Base-by-base conservation (phyloP, 306 rosid genomes). In the Alnus glutinosa region DNA sequence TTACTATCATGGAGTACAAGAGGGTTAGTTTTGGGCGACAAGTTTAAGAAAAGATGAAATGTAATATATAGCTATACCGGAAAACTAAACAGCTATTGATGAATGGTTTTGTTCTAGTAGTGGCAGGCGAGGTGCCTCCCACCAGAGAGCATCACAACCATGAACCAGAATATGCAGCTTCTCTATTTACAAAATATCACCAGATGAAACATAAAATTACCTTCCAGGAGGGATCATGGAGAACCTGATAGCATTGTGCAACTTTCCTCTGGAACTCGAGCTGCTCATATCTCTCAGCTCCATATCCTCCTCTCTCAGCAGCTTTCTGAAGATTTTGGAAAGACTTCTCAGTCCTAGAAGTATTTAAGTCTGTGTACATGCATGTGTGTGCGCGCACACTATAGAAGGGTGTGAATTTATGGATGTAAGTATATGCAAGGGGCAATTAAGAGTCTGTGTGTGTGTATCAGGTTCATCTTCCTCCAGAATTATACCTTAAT, bases 201-300 rank as follows among this genome's bases (percentile, higher is more conserved):
- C 54, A 55, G 32, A 58, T 30, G 52, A 51, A 71, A 59, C 50
- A 70, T 68, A 47, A 52, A 75, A 77, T 73, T 89, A 95, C 98
- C 99, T 93, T 87, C 99, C 99, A 93, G 67, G 89, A 86, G 78
- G 83, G 75, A 87, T 86, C 89, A 9, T 28, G 82, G 72, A 95
- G 97, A 81, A 74, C 80, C 77, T 82, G 87, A 81, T 91, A 95
- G 85, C 77, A 71, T 61, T 83, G 84, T 44, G 83, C 85, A 85
- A 95, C 98, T 86, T 95, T 85, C 84, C 44, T 87, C 83, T 90
- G 94, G 86, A 90, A 88, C 71, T 87, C 90, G 50, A 93, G 89
- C 83, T 93, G 90, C 87, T 95, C 99, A 81, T 95, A 95, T 84
- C 97, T 88, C 89, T 95, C 99, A 83, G 79, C 87, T 76, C 99